Base-by-base conservation (phyloP, 169 alveolate genomes). In the Cryptosporidium xiaoi region DNA sequence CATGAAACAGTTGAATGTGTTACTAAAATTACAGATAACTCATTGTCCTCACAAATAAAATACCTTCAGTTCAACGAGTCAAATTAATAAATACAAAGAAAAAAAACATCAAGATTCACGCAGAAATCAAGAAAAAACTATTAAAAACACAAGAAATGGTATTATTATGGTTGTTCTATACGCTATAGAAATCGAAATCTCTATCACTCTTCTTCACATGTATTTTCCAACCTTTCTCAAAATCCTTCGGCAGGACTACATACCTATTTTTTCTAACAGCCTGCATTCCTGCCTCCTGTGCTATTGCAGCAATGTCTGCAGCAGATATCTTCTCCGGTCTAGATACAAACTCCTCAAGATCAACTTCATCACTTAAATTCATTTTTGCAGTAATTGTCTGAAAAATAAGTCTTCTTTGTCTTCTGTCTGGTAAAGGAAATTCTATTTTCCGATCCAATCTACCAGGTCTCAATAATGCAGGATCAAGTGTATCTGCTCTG, bases 261-360 rank as follows among this genome's bases (percentile, higher is more conserved):
- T 97, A 97, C 91, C 99, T 93, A 92, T 98, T 98, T 91, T 97
- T 97, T 71, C 99, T 96, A 13, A 98, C 99, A 13, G 99, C 99
- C 84, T 97, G 98, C 98, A 98, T 96, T 34, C 99, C 99, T 2
- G 99, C 99, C 90, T 98, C 99, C 83, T 97, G 97, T 82, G 99
- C 98, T 66, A 98, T 98, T 44, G 99, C 98, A 34, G 99, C 96
- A 83, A 98, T 96, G 91, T 98, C 99, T 48, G 99, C 99, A 24
- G 99, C 98, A 60, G 98, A 95, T 46, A 97, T 95, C 91, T 97
- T 98, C 90, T 97, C 99, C 65, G 99, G 99, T 89, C 99, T 94
- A 34, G 96, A 94, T 15, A 98, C 98, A 89, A 95, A 97, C 65
- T 95, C 98, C 91, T 98, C 99, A 27, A 98, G 95, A 92, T 97